These are phyloP conservation scores for Wickerhamiella parazyma DNA, from an alignment of 805 yeast species.

Conservation along the genomic window DNA sequence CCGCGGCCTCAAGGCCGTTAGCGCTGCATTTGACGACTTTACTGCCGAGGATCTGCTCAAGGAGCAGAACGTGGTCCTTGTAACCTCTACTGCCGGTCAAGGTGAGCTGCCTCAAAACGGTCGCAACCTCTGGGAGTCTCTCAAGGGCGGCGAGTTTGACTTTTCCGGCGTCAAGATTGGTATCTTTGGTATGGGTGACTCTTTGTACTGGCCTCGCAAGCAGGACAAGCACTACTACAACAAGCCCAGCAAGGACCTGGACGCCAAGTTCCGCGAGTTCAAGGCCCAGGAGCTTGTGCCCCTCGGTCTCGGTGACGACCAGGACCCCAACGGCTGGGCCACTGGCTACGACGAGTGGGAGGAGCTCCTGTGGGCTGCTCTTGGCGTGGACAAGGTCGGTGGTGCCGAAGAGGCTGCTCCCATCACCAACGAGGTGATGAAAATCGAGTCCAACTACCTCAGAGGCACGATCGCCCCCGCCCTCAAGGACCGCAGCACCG, in stretches of 20 bases:
- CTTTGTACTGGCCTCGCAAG: constrained; percentile 92
- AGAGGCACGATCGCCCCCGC: constrained; percentile 92
- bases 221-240: constrained; percentile 90
- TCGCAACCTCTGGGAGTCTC: constrained; percentile 58
- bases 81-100: constrained; percentile 70
- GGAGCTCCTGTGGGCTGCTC: constrained; percentile 66
- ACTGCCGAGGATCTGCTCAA: constrained; percentile 59
- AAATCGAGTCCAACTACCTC: constrained; percentile 68
- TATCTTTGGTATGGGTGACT: constrained; percentile 69
- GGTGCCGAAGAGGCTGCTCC: constrained; percentile 87
- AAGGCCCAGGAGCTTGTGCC: constrained; percentile 65
- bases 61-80: constrained; percentile 55
- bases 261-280: constrained; percentile 46
- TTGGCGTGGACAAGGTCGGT: constrained; percentile 71
- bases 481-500: constrained; percentile 65
- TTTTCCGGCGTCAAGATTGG: constrained; percentile 43
- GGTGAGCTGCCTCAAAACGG: constrained; percentile 82
- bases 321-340: constrained; percentile 88
- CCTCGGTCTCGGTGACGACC: constrained; percentile 89
- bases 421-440: constrained; percentile 91
- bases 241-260: constrained; percentile 72
- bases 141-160: constrained; percentile 54
- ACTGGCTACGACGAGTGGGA: constrained; percentile 91
- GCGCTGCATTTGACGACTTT: constrained; percentile 56
- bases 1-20: constrained; percentile 59